Percentiles rank a stretch among this genome's conserved stretches.
These are phyloP conservation scores for Eucalyptus marginata DNA, from an alignment of 345 rosid species.

Conservation along the genomic window DNA sequence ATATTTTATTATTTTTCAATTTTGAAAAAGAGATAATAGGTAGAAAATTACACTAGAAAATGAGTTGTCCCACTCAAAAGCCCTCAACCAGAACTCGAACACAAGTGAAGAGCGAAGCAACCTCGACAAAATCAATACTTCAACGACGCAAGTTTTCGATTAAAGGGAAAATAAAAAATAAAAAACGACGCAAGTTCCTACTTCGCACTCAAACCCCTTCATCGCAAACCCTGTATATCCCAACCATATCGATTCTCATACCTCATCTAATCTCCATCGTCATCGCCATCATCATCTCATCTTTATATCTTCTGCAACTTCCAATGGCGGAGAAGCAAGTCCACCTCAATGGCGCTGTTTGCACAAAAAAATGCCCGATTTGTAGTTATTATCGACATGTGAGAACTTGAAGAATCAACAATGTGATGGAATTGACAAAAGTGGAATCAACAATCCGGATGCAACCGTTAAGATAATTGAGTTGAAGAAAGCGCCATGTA, in stretches of 20 bases:
- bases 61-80: background rate
- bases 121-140: background rate
- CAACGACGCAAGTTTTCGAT: background rate
- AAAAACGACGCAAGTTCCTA: background rate
- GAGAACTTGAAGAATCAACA: too few relatives aligned
- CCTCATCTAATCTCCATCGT: background rate
- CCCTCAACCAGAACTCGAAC: background rate
- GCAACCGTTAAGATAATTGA: too few relatives aligned
- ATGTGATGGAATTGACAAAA: too few relatives aligned
- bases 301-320: background rate
- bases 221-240: background rate
- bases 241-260: background rate
- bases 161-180: too few relatives aligned
- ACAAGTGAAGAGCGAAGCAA: background rate
- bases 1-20: background rate
- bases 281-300: background rate
- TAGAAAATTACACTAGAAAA: background rate
- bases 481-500: too few relatives aligned
- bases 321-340: background rate
- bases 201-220: background rate
- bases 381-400: too few relatives aligned
- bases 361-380: too few relatives aligned
- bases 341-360: background rate
- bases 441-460: too few relatives aligned
- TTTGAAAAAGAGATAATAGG: background rate